Evolutionary conservation across 2,329 filamentous ascomycete species (phyloP), one percentile per base, ranked within the genome.

Genomic region (Aspergillus niger): DNA sequence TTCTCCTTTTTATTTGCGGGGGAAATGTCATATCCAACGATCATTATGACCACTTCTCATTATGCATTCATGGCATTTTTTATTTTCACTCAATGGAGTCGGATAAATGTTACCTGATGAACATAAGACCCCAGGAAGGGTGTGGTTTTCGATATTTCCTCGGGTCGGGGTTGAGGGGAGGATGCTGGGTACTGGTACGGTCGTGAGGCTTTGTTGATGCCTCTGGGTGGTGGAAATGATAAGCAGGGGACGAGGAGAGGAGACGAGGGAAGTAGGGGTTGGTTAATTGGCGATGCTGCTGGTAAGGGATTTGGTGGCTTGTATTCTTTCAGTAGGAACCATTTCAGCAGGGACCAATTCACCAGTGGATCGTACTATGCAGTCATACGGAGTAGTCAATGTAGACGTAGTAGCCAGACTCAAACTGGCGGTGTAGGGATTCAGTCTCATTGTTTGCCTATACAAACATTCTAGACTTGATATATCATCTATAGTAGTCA

Each of bases 31-130:
- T 73, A 70, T 69, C 65, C 68, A 69, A 74, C 70, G 73, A 74
- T 75, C 71, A 69, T 75, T 73, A 76, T 74, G 74, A 74, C 71
- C 69, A 71, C 64, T 61, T 64, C 61, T 65, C 66, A 65, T 70
- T 59, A 71, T 74, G 70, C 71, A 71, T 74, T 68, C 68, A 72
- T 72, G 79, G 77, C 64, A 72, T 79, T 63, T 75, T 69, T 62
- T 69, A 63, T 63, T 64, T 36, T 64, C 52, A 58, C 60, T 66
- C 55, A 61, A 65, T 61, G 64, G 66, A 68, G 62, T 69, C 66
- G 59, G 65, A 66, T 55, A 43, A 65, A 63, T 64, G 49, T 63
- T 60, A 65, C 57, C 51, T 66, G 65, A 63, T 66, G 63, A 62
- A 64, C 61, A 66, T 64, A 63, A 41, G 58, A 56, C 61, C 58